A percentile compares a stretch with the other conserved stretches of the same genome.
phyloP scores from a whole-genome alignment of 768 basidiomycete species.

The Lyophyllum atratum region DNA sequence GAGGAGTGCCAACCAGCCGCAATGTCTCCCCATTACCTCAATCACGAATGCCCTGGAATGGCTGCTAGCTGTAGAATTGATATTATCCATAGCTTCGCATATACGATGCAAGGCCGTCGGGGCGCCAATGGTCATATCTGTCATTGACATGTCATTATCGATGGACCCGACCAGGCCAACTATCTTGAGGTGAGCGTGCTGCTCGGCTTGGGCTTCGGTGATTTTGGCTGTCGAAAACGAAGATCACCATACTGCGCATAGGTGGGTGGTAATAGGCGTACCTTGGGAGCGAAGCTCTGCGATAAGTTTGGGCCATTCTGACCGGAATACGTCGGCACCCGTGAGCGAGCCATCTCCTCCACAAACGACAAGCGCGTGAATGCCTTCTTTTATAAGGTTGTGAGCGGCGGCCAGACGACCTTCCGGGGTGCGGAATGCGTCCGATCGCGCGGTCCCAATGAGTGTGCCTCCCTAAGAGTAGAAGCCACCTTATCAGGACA shows the following conservation, averaged over 20 bases:
- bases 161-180: constrained; percentile 99
- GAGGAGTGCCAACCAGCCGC: constrained; percentile 96
- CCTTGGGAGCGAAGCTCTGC: constrained; percentile 65
- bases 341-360: constrained; percentile 98
- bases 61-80: constrained; percentile 93
- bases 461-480: constrained; percentile 81
- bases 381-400: constrained; percentile 95
- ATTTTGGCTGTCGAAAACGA: constrained; percentile 57
- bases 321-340: constrained; percentile 90
- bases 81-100: constrained; percentile 97
- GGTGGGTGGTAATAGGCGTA: constrained; percentile 24
- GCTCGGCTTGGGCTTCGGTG: constrained; percentile 66
- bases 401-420: constrained; percentile 87
- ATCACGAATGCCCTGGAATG: constrained; percentile 98
- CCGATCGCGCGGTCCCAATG: constrained; percentile 90
- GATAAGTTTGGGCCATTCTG: constrained; percentile 92
- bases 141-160: constrained; percentile 99
- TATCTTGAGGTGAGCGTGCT: constrained; percentile 85
- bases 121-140: constrained; percentile 96
- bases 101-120: constrained; percentile 95
- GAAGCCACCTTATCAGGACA: neutral
- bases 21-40: constrained; percentile 99
- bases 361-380: constrained; percentile 95
- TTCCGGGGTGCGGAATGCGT: constrained; percentile 80
- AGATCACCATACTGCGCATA: constrained; percentile 1